Conservation (phyloP, 768 basidiomycete genomes). For the Serendipita indica region DNA sequence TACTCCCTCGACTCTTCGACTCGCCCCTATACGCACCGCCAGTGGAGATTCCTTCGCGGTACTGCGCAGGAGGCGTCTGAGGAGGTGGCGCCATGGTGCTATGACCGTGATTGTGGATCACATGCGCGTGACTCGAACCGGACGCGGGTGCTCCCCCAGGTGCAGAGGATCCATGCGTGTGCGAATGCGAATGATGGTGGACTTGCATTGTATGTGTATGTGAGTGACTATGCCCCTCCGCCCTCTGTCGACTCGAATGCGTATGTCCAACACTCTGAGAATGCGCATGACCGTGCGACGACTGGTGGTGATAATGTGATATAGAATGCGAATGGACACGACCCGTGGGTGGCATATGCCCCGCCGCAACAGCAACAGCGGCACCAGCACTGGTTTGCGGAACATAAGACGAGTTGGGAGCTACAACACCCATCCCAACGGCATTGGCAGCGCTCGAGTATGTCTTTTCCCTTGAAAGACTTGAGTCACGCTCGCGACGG, state of each 20-base stretch:
- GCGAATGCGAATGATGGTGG: slow-evolving; percentile 1
- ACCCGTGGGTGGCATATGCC: neutral
- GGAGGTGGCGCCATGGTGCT: neutral
- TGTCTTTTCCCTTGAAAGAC: no score
- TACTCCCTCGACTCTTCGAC: no score
- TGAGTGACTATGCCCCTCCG: no score
- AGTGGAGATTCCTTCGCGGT: no score
- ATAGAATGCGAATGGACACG: neutral
- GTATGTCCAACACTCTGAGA: neutral
- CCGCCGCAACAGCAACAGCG: neutral
- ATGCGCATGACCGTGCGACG: neutral
- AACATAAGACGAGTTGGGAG: neutral
- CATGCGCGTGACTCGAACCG: neutral
- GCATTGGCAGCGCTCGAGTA: no score
- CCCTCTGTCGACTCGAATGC: no score
- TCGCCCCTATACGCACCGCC: no score
- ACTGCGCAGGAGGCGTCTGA: no score
- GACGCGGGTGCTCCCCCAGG: no score
- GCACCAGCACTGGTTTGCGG: no score
- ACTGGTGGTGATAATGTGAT: neutral
- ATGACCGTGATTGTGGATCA: slow-evolving; percentile 1
- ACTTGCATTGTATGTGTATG: slow-evolving; percentile 2
- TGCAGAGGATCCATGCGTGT: neutral
- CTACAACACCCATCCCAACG: neutral
- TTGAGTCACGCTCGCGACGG: neutral